Evolutionary conservation across 192 early-diverging fungal genomes (phyloP), one percentile per base, ranked within the genome.

Genomic region (Powellomyces hirtus): DNA sequence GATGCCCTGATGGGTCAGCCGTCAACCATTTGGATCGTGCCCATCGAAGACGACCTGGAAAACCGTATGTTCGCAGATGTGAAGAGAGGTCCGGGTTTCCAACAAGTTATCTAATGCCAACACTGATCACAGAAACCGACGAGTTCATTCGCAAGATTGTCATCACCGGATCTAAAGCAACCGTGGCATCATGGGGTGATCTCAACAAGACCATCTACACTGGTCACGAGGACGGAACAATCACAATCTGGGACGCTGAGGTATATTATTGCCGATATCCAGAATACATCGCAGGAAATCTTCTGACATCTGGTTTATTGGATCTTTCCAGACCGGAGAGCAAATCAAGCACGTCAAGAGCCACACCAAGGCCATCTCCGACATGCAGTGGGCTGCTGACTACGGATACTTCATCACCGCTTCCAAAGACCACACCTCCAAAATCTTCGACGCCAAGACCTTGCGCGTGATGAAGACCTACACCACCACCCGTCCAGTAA

Each of bases 1-100:
- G 97, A 99, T 77, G 88, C 91, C 60, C 90, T 89, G 66, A 98
- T 98, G 96, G 96, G 96, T 59, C 87, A 89, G 76, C 85, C 86
- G 33, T 90, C 86, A 34, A 91, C 87, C n/a, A 86, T 98, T 55
- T 86, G 91, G 61, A 86, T 99, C 66, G 87, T 94, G 42, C 77
- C 81, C 33, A 86, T 96, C 68, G 88, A 91, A 58, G 79, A 80
- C 59, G 77, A 86, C 73, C 64, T 70, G 13, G 84, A 83, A 50
- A 58, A 85, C 63, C 89, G n/a, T n/a, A n/a, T n/a, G n/a, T n/a
- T n/a, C n/a, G n/a, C n/a, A n/a, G n/a, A n/a, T n/a, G 40, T 42
- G 18, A n/a, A n/a, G n/a, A n/a, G n/a, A n/a, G n/a, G n/a, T n/a
- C n/a, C n/a, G n/a, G n/a, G n/a, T n/a, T n/a, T n/a, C n/a, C n/a